A percentile compares a stretch with the other conserved stretches of the same genome.
phyloP scores from a whole-genome alignment of 2,329 filamentous ascomycete genomes.

The Penicillium frequentans region DNA sequence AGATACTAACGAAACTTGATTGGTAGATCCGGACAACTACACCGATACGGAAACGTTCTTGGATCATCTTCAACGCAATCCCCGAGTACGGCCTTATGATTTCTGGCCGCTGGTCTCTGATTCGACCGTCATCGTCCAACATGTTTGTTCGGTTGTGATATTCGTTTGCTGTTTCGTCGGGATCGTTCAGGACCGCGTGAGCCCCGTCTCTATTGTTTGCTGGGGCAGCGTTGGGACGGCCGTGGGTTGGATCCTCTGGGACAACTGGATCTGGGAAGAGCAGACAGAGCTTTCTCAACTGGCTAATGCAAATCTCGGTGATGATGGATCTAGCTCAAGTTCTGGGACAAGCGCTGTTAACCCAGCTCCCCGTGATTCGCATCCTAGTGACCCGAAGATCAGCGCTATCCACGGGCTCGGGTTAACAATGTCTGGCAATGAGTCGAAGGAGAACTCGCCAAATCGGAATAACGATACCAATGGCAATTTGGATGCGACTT shows the following conservation, averaged over 20 bases:
- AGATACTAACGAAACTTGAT: neutral
- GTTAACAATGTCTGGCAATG: constrained; percentile 40
- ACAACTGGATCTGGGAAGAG: constrained; percentile 80
- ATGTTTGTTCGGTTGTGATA: constrained; percentile 91
- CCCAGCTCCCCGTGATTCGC: constrained; percentile 24
- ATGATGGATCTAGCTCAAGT: constrained; percentile 43
- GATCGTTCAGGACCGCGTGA: constrained; percentile 84
- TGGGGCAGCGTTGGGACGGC: constrained; percentile 82
- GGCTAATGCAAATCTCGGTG: constrained; percentile 30
- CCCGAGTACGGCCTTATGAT: constrained; percentile 89
- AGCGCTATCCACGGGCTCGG: constrained; percentile 44
- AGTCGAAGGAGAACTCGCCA: constrained; percentile 32
- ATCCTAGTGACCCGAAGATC: constrained; percentile 31
- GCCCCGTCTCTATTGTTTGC: constrained; percentile 82
- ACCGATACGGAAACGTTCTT: constrained; percentile 96
- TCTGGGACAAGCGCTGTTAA: constrained; percentile 36
- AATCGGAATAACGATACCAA: constrained; percentile 29
- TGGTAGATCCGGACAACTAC: constrained; percentile 91
- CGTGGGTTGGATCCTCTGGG: constrained; percentile 87
- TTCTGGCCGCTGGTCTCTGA: constrained; percentile 97
- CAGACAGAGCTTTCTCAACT: constrained; percentile 46
- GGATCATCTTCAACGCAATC: constrained; percentile 92
- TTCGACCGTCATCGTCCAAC: constrained; percentile 94
- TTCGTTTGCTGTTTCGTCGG: constrained; percentile 92
- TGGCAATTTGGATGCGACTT: constrained; percentile 46